Base-by-base conservation (phyloP, 768 basidiomycete genomes). In the Exidia glandulosa region DNA sequence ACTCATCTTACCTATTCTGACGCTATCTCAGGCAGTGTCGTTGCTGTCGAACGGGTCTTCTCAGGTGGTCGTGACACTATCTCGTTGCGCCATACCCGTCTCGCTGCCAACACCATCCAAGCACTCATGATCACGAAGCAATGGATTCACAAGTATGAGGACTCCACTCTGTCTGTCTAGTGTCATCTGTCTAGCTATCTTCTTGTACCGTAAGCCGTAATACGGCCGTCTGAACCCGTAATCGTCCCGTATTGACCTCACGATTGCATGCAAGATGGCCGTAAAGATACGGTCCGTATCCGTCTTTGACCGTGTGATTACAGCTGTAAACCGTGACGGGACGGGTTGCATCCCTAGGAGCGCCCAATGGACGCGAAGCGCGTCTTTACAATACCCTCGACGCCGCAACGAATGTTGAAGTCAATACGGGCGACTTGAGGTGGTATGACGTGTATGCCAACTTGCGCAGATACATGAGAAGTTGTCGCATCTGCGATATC, bases 21-120 rank as follows among this genome's bases (percentile, higher is more conserved):
- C 16, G 34, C 7, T 16, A 36, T 7, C 16, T 7, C 19, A 57
- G 71, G 73, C 4, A 73, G 70, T 41, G 73, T 73, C 41, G 67
- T 74, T 9, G 69, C 72, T 6, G 72, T 73, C 7, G 70, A 73
- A 50, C 57, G 66, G 1, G 64, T 72, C 52, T 74, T 73, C 54
- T 73, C 69, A 1, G 71, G 71, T 32, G 71, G 68, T 32, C 60
- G 67, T 2, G 72, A 74, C 37, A 72, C 71, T 2, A 73, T 73
- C 32, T 70, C 69, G 13, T 60, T 73, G 19, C 68, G 69, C 5
- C 64, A 65, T 29, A 70, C 70, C 2, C 71, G 72, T 45, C 64
- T 73, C 5, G 58, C 66, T 25, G 65, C 71, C 6, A 57, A 69
- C 1, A 73, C 69, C 3, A 73, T 73, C 36, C 57, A 67, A 0